These are phyloP conservation scores for Suillus weaverae DNA, from an alignment of 768 basidiomycete species.

Conservation along the genomic window DNA sequence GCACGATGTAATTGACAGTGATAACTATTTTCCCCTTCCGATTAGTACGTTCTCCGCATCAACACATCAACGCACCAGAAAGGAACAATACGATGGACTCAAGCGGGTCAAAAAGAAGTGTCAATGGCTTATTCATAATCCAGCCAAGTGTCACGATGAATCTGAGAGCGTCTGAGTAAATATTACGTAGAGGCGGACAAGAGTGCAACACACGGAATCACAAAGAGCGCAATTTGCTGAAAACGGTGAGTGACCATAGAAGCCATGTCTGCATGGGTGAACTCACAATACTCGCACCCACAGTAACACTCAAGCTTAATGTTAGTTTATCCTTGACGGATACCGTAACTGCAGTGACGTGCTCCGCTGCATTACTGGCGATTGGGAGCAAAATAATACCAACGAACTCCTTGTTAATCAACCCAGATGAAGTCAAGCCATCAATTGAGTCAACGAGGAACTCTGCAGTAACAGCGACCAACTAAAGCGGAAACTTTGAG, in stretches of 20 bases:
- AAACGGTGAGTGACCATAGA: not conserved
- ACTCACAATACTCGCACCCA: constrained; percentile 79
- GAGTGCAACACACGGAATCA: constrained; percentile 51
- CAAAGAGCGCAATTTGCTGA: constrained; percentile 73
- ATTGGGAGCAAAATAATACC: constrained; percentile 89
- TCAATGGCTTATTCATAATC: constrained; percentile 76
- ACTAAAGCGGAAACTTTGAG: constrained; percentile 28
- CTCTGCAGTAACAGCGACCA: constrained; percentile 58
- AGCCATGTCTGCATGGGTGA: not conserved
- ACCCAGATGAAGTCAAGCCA: constrained; percentile 58
- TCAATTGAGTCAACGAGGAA: constrained; percentile 80
- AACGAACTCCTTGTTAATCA: constrained; percentile 78
- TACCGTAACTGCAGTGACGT: constrained; percentile 88
- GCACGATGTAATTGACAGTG: constrained; percentile 82
- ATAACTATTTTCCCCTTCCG: constrained; percentile 46
- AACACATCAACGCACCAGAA: constrained; percentile 17
- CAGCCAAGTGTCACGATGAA: constrained; percentile 80
- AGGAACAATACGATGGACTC: constrained; percentile 49
- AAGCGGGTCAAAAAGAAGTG: constrained; percentile 85
- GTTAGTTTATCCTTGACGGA: constrained; percentile 89
- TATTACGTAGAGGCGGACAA: not conserved
- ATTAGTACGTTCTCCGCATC: not conserved
- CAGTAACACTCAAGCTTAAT: constrained; percentile 85
- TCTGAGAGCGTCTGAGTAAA: constrained; percentile 32
- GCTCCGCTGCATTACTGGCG: constrained; percentile 90